phyloP scores from a whole-genome alignment of 306 rosid species.

The Carpinus viminea region DNA sequence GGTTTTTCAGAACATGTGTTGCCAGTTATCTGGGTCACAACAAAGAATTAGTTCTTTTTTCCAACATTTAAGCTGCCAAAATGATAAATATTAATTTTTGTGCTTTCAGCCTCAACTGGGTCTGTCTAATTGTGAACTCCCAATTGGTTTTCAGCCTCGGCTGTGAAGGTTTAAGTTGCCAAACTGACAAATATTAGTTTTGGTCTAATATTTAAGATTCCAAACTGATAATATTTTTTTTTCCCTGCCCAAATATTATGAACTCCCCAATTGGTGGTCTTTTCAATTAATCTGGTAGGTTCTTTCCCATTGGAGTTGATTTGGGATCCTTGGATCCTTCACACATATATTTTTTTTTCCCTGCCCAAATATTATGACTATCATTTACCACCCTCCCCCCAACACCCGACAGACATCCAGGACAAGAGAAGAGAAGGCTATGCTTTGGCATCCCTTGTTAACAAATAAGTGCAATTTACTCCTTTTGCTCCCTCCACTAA shows the following conservation, averaged over 20 bases:
- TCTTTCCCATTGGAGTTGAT: background rate
- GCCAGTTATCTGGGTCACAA: background rate
- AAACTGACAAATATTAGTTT: no score
- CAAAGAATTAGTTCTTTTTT: background rate
- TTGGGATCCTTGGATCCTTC: background rate
- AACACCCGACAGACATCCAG: background rate
- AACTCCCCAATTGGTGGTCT: no score
- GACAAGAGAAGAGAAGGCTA: background rate
- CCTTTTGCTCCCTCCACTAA: background rate
- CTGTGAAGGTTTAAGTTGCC: no score
- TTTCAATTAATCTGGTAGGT: background rate
- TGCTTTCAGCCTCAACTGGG: no score
- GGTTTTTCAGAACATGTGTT: background rate
- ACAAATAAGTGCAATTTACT: background rate
- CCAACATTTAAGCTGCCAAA: no score
- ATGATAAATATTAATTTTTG: no score
- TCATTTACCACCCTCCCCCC: background rate
- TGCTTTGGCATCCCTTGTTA: background rate
- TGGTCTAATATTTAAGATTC: no score
- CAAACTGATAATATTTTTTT: no score
- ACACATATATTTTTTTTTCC: background rate
- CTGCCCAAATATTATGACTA: background rate
- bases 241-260: background rate
- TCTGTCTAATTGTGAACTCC: no score
- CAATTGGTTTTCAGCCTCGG: no score